Base-by-base conservation (phyloP, 1,139 yeast species). In the Candida buenavistaensis region DNA sequence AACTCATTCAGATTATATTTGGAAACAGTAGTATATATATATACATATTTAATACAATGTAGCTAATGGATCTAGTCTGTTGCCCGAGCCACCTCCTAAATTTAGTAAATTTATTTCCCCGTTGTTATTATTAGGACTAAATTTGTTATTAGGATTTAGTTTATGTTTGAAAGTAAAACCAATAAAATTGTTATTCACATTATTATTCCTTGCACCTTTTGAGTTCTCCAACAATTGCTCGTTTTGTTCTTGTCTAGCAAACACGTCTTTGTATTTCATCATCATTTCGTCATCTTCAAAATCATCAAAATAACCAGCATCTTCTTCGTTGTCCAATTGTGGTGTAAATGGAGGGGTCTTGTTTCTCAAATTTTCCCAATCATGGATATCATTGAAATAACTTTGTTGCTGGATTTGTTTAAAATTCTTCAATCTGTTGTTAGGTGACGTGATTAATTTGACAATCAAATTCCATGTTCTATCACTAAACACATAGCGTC, bases 301-400 rank as follows among this genome's bases (percentile, higher is more conserved):
- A 58, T 94, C 98, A 62, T 94, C 99, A 58, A 94, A 94, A 64
- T 94, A 94, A 1, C 98, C 99, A 1, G 97, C 97, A 64, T 94
- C 99, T 44, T 90, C 94, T 54, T 94, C 98, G 43, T 89, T 86
- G 55, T 92, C 97, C 44, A 94, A 72, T 54, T 94, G 96, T 1
- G 99, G 99, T 19, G 94, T 86, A 59, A 94, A 94, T 17, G 99
- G 99, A 4, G 98, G 96, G 14, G 81, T 72, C 43, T 80, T 74
- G 23, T 63, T 64, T 52, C 96, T 77, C 47, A 94, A 62, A 16
- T 63, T 64, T 3, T 72, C 77, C 83, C 96, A 92, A 51, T 86
- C 82, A 13, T 43, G 46, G 19, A 89, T 78, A 49, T 90, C 97
- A 26, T 77, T 67, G 53, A 94, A 94, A 61, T 94, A 94, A 7